Conservation (phyloP, 257 asterid species). For the Ophiorrhiza pumila region DNA sequence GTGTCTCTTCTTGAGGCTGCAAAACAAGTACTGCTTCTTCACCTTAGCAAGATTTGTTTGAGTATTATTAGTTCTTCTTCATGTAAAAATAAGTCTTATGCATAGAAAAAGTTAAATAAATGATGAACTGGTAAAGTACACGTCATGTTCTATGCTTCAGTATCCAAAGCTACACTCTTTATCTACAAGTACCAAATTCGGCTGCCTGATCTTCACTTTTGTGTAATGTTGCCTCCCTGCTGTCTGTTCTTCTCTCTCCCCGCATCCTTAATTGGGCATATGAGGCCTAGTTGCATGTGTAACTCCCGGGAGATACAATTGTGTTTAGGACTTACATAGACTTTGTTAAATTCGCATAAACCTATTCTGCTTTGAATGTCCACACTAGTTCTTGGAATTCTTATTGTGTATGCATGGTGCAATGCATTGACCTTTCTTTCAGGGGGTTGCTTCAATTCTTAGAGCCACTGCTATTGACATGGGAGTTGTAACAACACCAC, state of each 20-base stretch:
- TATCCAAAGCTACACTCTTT: background rate
- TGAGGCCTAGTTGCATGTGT: no score
- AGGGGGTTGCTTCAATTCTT: constrained; percentile 69
- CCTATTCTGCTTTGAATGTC: background rate
- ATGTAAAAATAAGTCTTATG: background rate
- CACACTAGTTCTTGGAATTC: background rate
- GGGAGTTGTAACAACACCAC: constrained; percentile 91
- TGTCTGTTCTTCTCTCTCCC: no score
- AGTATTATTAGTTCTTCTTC: background rate
- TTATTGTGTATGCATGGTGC: background rate
- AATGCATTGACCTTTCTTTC: constrained; percentile 9
- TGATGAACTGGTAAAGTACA: background rate
- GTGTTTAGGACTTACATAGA: background rate
- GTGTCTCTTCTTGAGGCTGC: constrained; percentile 67
- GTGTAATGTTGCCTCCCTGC: no score
- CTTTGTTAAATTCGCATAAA: background rate
- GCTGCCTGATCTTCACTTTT: no score
- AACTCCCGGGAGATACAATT: background rate
- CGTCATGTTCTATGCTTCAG: background rate
- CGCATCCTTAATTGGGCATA: no score
- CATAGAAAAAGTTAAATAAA: background rate
- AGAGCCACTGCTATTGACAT: constrained; percentile 58
- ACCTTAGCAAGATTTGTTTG: background rate
- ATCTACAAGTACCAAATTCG: background rate
- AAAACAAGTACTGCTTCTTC: constrained; percentile 48